These are phyloP conservation scores for Aspergillus avenaceus DNA, from an alignment of 495 filamentous ascomycete species.

Conservation along the genomic window DNA sequence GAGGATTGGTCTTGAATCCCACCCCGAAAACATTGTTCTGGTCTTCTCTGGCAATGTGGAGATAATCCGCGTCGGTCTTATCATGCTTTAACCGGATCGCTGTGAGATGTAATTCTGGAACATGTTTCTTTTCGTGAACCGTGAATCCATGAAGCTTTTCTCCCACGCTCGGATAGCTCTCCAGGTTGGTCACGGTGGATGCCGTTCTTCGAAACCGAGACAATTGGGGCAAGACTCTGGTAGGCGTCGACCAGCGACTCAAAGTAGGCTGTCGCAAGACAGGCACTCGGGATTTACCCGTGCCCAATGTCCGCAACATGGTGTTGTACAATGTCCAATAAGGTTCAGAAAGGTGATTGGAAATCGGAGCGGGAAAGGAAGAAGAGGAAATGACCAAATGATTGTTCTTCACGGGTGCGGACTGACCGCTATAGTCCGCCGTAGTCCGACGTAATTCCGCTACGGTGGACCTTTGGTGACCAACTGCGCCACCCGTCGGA, in stretches of 20 bases:
- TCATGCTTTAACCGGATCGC: slow-evolving; percentile 87
- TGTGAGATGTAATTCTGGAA: slow-evolving; percentile 89
- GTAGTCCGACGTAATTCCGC: too few species aligned
- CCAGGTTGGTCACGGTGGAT: slow-evolving; percentile 67
- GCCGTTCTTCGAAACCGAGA: slow-evolving; percentile 45
- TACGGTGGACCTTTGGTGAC: too few species aligned
- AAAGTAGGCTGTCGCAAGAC: slow-evolving; percentile 18
- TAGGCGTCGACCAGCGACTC: slow-evolving; percentile 17
- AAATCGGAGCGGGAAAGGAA: too few species aligned
- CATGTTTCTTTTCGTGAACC: slow-evolving; percentile 77
- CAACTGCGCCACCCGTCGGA: too few species aligned
- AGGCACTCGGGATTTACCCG: slow-evolving; percentile 24
- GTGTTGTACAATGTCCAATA: slow-evolving; percentile 2
- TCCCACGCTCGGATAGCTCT: slow-evolving; percentile 68
- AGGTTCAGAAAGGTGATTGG: neutral
- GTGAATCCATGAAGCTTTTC: slow-evolving; percentile 92
- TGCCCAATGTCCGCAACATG: slow-evolving; percentile 34
- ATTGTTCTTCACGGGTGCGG: too few species aligned
- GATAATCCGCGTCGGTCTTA: slow-evolving; percentile 90
- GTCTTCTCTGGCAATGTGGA: slow-evolving; percentile 91
- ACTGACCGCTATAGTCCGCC: too few species aligned
- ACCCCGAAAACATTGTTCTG: slow-evolving; percentile 99
- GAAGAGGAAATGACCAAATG: too few species aligned
- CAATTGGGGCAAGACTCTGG: slow-evolving; percentile 34
- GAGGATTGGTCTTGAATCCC: slow-evolving; percentile 97